Conservation (phyloP, 208 protist genomes). For the Trypanosoma brucei region DNA sequence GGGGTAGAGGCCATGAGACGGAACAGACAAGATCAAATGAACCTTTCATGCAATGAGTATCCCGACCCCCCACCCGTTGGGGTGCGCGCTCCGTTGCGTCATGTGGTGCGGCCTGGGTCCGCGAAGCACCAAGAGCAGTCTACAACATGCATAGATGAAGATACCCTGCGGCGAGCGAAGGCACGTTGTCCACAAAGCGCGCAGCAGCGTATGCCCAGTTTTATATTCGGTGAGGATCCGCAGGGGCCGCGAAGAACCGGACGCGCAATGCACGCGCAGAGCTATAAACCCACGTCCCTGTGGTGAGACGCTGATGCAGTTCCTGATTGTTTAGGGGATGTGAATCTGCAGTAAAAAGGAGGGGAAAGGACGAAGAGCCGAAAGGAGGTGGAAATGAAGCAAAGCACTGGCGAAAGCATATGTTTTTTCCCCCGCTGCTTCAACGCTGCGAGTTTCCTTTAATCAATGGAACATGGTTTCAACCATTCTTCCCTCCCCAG, state of each 20-base stretch:
- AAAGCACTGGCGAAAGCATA: too few species aligned
- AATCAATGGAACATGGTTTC: too few species aligned
- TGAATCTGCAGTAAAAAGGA: too few species aligned
- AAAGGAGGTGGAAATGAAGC: too few species aligned
- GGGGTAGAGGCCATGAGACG: neutral
- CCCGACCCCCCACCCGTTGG: constrained; percentile 61
- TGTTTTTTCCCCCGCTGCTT: too few species aligned
- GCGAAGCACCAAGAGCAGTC: constrained; percentile 27
- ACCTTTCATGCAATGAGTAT: constrained; percentile 43
- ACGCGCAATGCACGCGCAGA: constrained; percentile 39
- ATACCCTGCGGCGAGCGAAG: constrained; percentile 8
- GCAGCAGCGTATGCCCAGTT: constrained; percentile 28
- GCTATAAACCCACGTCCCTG: constrained; percentile 49
- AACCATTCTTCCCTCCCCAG: too few species aligned
- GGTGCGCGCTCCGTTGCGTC: constrained; percentile 31
- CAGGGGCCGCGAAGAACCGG: constrained; percentile 42
- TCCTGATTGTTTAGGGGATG: neutral
- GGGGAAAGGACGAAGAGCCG: too few species aligned
- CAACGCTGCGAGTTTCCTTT: too few species aligned
- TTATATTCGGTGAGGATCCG: constrained; percentile 42
- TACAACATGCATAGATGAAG: constrained; percentile 13
- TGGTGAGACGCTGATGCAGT: constrained; percentile 34
- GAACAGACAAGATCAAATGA: constrained; percentile 35
- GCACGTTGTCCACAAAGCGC: constrained; percentile 25
- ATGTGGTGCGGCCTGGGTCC: constrained; percentile 25